Evolutionary conservation across 495 filamentous ascomycete species (phyloP).

Genomic region (Clohesyomyces aquaticus): DNA sequence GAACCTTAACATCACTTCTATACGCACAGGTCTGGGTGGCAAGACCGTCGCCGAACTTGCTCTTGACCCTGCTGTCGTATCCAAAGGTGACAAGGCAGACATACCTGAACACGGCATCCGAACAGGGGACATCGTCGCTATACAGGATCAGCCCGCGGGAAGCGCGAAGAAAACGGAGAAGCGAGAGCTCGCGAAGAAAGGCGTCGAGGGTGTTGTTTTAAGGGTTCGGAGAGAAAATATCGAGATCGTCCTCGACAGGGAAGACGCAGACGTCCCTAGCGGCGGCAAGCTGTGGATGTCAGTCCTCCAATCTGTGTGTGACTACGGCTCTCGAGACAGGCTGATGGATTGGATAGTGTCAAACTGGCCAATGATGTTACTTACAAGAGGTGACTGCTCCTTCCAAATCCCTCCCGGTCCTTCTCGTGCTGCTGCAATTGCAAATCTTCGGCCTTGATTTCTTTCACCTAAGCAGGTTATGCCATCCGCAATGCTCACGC

Average conservation of each 20-base stretch:
- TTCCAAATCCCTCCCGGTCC: too few relatives aligned
- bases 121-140: slow-evolving; percentile 82
- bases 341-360: slow-evolving; percentile 55
- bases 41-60: slow-evolving; percentile 81
- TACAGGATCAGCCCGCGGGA: slow-evolving; percentile 72
- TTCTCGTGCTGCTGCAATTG: too few relatives aligned
- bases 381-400: slow-evolving; percentile 67
- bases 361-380: slow-evolving; percentile 97
- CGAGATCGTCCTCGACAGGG: slow-evolving; percentile 71
- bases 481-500: slow-evolving; percentile 4
- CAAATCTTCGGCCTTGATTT: too few relatives aligned
- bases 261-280: slow-evolving; percentile 66
- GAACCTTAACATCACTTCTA: slow-evolving; percentile 73
- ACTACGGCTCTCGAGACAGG: slow-evolving; percentile 21
- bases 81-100: slow-evolving; percentile 45
- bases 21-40: slow-evolving; percentile 90
- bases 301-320: slow-evolving; percentile 31
- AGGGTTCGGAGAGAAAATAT: slow-evolving; percentile 62
- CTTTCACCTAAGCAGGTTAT: too few relatives aligned
- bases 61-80: slow-evolving; percentile 67
- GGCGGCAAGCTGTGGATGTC: slow-evolving; percentile 68
- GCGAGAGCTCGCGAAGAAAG: slow-evolving; percentile 62
- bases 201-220: slow-evolving; percentile 81
- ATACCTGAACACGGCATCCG: slow-evolving; percentile 83
- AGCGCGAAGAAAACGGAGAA: slow-evolving; percentile 74